Conservation (phyloP, 2,329 filamentous ascomycete genomes). For the Diplocarpon rosae region DNA sequence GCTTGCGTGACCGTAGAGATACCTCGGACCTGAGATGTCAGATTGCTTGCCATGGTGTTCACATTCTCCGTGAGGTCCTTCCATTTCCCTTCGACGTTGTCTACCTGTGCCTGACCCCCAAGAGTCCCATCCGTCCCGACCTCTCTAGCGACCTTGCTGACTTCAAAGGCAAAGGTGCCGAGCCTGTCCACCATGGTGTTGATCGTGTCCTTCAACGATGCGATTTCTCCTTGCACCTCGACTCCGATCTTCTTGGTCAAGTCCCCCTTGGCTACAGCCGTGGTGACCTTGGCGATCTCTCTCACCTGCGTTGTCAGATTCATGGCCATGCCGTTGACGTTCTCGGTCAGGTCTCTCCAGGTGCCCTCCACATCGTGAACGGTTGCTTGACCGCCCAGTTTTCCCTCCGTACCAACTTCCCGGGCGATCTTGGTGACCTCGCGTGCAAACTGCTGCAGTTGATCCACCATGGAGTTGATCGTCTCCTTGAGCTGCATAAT, state of each 20-base stretch:
- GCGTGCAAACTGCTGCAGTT: slow-evolving; percentile 89
- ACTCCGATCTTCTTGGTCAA: slow-evolving; percentile 93
- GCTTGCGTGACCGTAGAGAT: slow-evolving; percentile 92
- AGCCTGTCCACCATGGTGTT: slow-evolving; percentile 98
- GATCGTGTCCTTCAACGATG: slow-evolving; percentile 93
- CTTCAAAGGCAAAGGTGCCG: slow-evolving; percentile 90
- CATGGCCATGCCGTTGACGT: slow-evolving; percentile 97
- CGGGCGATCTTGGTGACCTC: slow-evolving; percentile 94
- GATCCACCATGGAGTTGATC: slow-evolving; percentile 99
- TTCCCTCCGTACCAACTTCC: slow-evolving; percentile 92
- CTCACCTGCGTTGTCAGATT: slow-evolving; percentile 96
- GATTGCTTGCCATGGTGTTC: slow-evolving; percentile 63
- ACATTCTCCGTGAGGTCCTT: slow-evolving; percentile 90
- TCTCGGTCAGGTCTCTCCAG: slow-evolving; percentile 90
- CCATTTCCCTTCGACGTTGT: slow-evolving; percentile 96
- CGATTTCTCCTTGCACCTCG: slow-evolving; percentile 85
- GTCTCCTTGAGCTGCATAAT: slow-evolving; percentile 93
- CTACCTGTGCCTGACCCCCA: slow-evolving; percentile 85
- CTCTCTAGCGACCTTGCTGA: slow-evolving; percentile 89
- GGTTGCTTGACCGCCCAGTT: slow-evolving; percentile 86
- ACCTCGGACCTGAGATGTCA: slow-evolving; percentile 67
- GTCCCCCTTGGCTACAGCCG: slow-evolving; percentile 87
- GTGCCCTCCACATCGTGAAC: slow-evolving; percentile 95
- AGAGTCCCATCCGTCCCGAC: slow-evolving; percentile 93
- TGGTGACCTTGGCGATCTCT: slow-evolving; percentile 94